Evolutionary conservation across 495 filamentous ascomycete genomes (phyloP).

Genomic region (Cladorrhinum samala): DNA sequence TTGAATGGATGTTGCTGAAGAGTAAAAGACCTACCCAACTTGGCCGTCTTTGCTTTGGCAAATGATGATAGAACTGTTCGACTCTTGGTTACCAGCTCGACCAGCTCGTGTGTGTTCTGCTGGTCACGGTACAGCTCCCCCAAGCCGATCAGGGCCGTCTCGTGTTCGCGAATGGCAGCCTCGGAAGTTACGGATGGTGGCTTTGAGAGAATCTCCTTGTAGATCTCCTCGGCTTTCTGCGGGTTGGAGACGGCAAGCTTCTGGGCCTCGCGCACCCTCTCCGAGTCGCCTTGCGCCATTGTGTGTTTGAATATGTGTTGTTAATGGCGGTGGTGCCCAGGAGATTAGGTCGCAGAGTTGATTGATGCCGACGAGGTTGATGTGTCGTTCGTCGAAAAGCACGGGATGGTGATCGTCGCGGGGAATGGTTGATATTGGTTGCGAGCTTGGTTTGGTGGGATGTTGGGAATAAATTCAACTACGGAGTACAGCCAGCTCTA

Average conservation of each 20-base stretch:
- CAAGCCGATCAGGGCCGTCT: slow-evolving; percentile 72
- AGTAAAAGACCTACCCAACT: slow-evolving; percentile 73
- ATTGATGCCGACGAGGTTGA: not conserved
- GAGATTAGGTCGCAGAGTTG: not conserved
- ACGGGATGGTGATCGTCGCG: not conserved
- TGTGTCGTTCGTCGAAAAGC: not conserved
- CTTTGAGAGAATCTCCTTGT: slow-evolving; percentile 81
- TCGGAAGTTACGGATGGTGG: slow-evolving; percentile 74
- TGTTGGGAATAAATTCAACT: slow-evolving; percentile 8
- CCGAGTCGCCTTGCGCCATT: slow-evolving; percentile 45
- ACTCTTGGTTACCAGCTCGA: slow-evolving; percentile 84
- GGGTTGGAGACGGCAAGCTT: slow-evolving; percentile 72
- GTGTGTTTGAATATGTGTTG: slow-evolving; percentile 10
- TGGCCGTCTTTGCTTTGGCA: slow-evolving; percentile 97
- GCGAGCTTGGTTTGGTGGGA: slow-evolving; percentile 2
- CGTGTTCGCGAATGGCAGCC: slow-evolving; percentile 79
- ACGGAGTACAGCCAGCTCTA: slow-evolving; percentile 15
- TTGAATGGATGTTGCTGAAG: not conserved
- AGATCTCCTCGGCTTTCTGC: slow-evolving; percentile 71
- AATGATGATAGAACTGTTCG: slow-evolving; percentile 88
- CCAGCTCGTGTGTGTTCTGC: slow-evolving; percentile 81
- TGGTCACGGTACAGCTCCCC: slow-evolving; percentile 90
- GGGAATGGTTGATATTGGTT: not conserved
- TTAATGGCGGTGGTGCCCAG: not conserved
- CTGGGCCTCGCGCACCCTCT: slow-evolving; percentile 64